Evolutionary conservation across 129 eudicot genomes (phyloP).

Genomic region (Flaveria bidentis): DNA sequence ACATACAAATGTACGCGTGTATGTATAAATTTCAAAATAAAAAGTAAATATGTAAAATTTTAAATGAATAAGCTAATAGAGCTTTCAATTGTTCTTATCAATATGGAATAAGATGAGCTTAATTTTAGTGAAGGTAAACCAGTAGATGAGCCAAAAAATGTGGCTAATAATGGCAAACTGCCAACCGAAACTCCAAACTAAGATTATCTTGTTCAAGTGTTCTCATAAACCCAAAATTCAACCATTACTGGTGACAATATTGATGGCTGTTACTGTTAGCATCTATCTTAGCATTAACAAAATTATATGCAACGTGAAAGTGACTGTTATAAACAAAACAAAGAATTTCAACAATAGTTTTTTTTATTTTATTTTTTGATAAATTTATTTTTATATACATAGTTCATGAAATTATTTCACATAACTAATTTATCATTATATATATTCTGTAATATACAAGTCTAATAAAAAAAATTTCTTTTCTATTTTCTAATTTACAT

Average conservation of each 20-base stretch:
- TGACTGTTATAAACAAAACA: conserved; percentile 14
- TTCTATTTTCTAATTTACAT: too few relatives aligned
- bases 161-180: background rate
- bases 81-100: too few relatives aligned
- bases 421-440: too few relatives aligned
- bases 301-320: conserved; percentile 10
- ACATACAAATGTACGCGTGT: too few relatives aligned
- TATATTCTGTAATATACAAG: too few relatives aligned
- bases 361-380: background rate
- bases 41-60: too few relatives aligned
- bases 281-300: conserved; percentile 21
- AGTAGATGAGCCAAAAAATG: conserved; percentile 30
- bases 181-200: too few relatives aligned
- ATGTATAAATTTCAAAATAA: too few relatives aligned
- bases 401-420: background rate
- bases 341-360: background rate
- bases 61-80: too few relatives aligned
- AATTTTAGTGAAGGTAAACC: conserved; percentile 22
- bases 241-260: conserved; percentile 30
- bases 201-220: too few relatives aligned
- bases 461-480: too few relatives aligned
- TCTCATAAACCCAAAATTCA: background rate
- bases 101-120: background rate
- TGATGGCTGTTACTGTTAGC: conserved; percentile 30
- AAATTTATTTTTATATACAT: background rate